Base-by-base conservation (phyloP, 2,329 filamentous ascomycete genomes). In the Sclerotinia glacialis region DNA sequence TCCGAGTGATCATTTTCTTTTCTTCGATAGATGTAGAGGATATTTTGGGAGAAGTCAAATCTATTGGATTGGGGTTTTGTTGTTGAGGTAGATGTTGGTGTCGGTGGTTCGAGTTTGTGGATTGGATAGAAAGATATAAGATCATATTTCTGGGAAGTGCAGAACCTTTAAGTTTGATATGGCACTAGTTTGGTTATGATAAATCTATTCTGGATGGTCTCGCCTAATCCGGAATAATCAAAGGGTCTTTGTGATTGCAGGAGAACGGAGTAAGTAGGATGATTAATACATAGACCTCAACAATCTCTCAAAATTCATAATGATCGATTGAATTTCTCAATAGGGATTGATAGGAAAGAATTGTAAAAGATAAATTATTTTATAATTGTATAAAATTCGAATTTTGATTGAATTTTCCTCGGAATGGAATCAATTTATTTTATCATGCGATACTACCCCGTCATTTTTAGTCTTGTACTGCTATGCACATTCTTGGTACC, bases 1-100 rank as follows among this genome's bases (percentile, higher is more conserved):
- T 65, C 53, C 53, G 53, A n/a, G 62, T 34, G 58, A 65, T 65
- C 62, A 65, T 65, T 40, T 65, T 64, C 37, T 49, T 59, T 28
- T n/a, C 42, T 54, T 56, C 9, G 21, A 47, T 23, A 14, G 31
- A n/a, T 37, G 37, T 37, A 34, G 61, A n/a, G 31, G n/a, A 50
- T 42, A n/a, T 11, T 40, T 5, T n/a, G 52, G 52, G n/a, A 49
- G 53, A 11, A 26, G 6, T 40, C 28, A 28, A 49, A 23, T 37
- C 44, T 14, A 21, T 7, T 8, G 7, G 14, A 37, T 65, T 56
- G 42, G 21, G 31, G 12, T 7, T 21, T 11, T 16, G 16, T 18
- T 47, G 47, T 56, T 56, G 26, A 26, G n/a, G 23, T 21, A 2
- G 44, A 49, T 18, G 40, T 40, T 34, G 44, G 37, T 23, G n/a